Base-by-base conservation (phyloP, 75 land plant species). In the Picea glauca region DNA sequence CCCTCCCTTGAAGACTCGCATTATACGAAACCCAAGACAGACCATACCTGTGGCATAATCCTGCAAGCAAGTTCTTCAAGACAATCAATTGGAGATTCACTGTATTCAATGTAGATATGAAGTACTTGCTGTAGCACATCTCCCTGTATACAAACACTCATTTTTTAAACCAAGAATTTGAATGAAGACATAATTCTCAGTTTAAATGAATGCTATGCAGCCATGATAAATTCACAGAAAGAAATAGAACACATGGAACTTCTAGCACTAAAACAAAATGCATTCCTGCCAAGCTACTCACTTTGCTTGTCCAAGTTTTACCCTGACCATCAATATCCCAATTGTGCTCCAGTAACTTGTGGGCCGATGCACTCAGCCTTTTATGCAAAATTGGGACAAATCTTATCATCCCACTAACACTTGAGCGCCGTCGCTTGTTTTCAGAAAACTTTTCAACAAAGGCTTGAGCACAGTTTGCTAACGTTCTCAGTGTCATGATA, bases 61-160 rank as follows among this genome's bases (percentile, higher is more conserved):
- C 85, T 88, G 78, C 93, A 86, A 32, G 92, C 87, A 20, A 96
- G 90, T 74, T 94, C 88, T 75, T 85, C 83, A 35, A 96, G 85
- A 50, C 89, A 73, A 74, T 92, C 94, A 59, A 85, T 74, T 67
- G 95, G 85, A 4, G 94, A 87, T 32, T 88, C 84, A 75, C 78
- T 90, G 79, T 87, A 78, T 76, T 77, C 77, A 62, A 96, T 72
- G 68, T 90, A 87, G 58, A 92, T 92, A 1, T 79, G 86, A 60
- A 96, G 78, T 57, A 90, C 79, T 73, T 82, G 91, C 83, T 89
- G 91, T 13, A 92, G 77, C 20, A 81, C 77, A 76, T 96, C 94
- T 38, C 91, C 90, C 98, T 95, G 87, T 77, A 82, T 79, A 70
- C 13, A 70, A 40, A 8, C 11, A 43, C 20, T 35, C 8, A 38